Evolutionary conservation across 768 basidiomycete genomes (phyloP).

Genomic region (Lyophyllum semitale): DNA sequence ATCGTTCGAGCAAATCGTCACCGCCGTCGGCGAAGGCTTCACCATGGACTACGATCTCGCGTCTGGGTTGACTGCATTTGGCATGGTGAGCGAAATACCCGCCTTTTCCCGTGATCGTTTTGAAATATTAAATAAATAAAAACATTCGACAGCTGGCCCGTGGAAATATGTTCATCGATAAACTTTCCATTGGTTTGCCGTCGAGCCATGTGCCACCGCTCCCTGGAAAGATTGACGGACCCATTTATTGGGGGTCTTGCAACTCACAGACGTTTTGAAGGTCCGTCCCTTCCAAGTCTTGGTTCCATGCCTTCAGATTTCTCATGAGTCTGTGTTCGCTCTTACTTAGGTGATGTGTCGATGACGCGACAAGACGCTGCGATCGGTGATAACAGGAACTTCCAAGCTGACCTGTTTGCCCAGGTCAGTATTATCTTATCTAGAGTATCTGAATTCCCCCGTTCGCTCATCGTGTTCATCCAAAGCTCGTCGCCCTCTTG

Average conservation of each 20-base stretch:
- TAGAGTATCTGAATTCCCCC: too few relatives aligned
- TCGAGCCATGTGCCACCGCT: conserved; percentile 10
- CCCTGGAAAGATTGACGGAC: conserved; percentile 13
- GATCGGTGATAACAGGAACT: conserved; percentile 15
- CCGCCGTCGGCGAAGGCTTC: conserved; percentile 4
- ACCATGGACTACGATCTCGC: conserved; percentile 18
- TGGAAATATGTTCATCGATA: conserved; percentile 11
- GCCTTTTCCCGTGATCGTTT: not conserved
- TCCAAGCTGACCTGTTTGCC: conserved; percentile 6
- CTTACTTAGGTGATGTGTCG: conserved; percentile 14
- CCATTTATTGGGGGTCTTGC: conserved; percentile 11
- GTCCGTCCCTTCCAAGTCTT: too few relatives aligned
- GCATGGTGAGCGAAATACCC: conserved; percentile 3
- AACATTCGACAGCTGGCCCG: conserved; percentile 3
- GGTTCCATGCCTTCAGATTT: too few relatives aligned
- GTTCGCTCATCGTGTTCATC: too few relatives aligned
- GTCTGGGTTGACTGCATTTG: conserved; percentile 13
- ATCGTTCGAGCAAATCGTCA: conserved; percentile 16
- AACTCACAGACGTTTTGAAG: conserved; percentile 15
- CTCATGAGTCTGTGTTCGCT: not conserved
- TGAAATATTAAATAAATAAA: not conserved
- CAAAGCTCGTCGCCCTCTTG: too few relatives aligned
- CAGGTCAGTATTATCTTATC: not conserved
- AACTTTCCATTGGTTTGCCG: conserved; percentile 13
- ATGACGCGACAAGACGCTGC: conserved; percentile 17